phyloP scores from a whole-genome alignment of 805 yeast species.

The Candida hungchunana region DNA sequence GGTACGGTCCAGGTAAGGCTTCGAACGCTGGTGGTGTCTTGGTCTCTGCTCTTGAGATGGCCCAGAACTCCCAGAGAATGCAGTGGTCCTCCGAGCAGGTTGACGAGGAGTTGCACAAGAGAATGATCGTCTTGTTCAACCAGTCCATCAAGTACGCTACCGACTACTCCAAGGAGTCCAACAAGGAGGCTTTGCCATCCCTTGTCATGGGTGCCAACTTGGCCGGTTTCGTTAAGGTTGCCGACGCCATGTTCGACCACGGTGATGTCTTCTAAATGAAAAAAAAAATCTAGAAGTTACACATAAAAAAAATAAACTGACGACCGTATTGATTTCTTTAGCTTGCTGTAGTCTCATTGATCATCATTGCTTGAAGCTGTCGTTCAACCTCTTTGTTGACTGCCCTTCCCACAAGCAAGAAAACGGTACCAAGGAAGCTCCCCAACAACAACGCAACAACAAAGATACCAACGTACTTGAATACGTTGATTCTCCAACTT shows the following conservation, averaged over 20 bases:
- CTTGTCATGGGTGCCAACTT: conserved; percentile 98
- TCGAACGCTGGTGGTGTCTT: conserved; percentile 99
- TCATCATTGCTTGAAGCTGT: not conserved
- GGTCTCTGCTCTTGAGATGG: conserved; percentile 98
- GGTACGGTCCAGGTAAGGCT: conserved; percentile 99
- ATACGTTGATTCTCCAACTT: conserved; percentile 12
- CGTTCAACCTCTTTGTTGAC: conserved; percentile 5
- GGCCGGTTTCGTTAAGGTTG: conserved; percentile 98
- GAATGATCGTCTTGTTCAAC: conserved; percentile 90
- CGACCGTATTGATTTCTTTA: not conserved
- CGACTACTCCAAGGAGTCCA: conserved; percentile 67
- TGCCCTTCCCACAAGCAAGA: conserved; percentile 10
- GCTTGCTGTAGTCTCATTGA: not conserved
- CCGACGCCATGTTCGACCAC: conserved; percentile 96
- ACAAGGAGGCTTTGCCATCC: conserved; percentile 76
- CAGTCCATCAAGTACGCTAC: conserved; percentile 87
- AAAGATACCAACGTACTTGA: conserved; percentile 12
- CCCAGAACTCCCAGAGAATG: conserved; percentile 95
- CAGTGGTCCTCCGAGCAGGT: conserved; percentile 92
- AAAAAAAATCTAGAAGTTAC: not conserved
- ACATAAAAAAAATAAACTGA: not conserved
- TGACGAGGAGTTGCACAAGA: conserved; percentile 82
- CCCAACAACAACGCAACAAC: conserved; percentile 4
- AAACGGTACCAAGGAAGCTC: conserved; percentile 4
- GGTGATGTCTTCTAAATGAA: conserved; percentile 59